A percentile compares a stretch with the other conserved stretches of the same genome.
phyloP scores from a whole-genome alignment of 345 rosid species.

The Heritiera fomes region DNA sequence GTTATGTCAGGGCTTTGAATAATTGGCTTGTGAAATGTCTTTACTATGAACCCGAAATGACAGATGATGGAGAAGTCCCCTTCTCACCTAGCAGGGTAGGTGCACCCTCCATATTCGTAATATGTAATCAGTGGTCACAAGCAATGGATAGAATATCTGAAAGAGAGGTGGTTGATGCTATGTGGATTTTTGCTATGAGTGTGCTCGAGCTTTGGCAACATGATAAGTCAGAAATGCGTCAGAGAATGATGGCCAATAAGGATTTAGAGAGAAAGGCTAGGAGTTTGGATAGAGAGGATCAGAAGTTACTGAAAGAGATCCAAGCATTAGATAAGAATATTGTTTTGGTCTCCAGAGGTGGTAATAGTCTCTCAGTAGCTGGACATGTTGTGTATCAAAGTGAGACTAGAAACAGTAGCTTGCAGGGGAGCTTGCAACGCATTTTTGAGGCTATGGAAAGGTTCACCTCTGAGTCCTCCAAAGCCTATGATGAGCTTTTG shows the following conservation, averaged over 20 bases:
- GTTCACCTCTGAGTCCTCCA: conserved; percentile 61
- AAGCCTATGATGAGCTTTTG: conserved; percentile 79
- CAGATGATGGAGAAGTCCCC: conserved; percentile 76
- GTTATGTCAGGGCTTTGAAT: conserved; percentile 73
- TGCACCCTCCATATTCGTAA: conserved; percentile 87
- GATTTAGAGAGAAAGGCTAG: conserved; percentile 64
- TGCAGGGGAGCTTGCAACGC: conserved; percentile 68
- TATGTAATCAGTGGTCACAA: conserved; percentile 96
- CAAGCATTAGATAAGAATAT: conserved; percentile 87
- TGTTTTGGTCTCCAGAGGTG: conserved; percentile 48
- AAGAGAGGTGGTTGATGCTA: conserved; percentile 77
- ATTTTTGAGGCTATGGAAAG: conserved; percentile 92
- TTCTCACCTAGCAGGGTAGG: conserved; percentile 95
- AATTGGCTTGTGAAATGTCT: conserved; percentile 86
- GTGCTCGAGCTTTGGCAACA: conserved; percentile 84
- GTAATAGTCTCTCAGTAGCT: conserved; percentile 32
- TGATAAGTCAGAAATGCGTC: conserved; percentile 57
- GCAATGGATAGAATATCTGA: conserved; percentile 76
- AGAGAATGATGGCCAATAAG: conserved; percentile 49
- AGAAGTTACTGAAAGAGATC: conserved; percentile 81
- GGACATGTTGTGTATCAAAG: conserved; percentile 68
- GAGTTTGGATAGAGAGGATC: conserved; percentile 77
- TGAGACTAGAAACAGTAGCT: conserved; percentile 60
- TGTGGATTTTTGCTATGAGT: conserved; percentile 60
- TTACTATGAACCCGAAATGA: conserved; percentile 85